Percentiles rank a stretch among this genome's conserved stretches.
Evolutionary conservation across 192 early-diverging fungal genomes (phyloP).

Genomic region (Rhizophagus sp.): DNA sequence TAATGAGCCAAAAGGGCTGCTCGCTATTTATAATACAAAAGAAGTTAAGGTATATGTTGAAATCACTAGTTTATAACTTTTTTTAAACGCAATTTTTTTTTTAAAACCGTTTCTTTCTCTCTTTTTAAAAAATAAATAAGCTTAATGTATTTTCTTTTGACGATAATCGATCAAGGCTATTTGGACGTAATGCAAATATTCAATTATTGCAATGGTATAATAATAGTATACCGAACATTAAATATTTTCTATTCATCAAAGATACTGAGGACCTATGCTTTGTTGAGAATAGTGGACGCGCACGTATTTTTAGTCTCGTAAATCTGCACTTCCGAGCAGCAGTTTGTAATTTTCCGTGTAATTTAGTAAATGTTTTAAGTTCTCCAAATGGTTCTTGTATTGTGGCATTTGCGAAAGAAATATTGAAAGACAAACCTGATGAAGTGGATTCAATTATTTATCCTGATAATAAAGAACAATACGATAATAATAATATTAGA

Average conservation of each 20-base stretch:
- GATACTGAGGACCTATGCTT: conserved; percentile 25
- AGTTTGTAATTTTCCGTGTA: conserved; percentile 4
- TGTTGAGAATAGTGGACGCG: conserved; percentile 19
- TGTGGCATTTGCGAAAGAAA: conserved; percentile 26
- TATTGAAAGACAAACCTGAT: not conserved
- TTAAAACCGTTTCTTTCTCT: not conserved
- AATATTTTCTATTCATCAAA: conserved; percentile 26
- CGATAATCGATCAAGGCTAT: not conserved
- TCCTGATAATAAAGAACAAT: too few species aligned
- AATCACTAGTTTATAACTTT: too few species aligned
- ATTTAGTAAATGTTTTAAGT: not conserved
- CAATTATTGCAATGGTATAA: conserved; percentile 22
- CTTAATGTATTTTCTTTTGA: conserved; percentile 23
- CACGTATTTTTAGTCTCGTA: conserved; percentile 10
- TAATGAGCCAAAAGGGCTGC: conserved; percentile 18
- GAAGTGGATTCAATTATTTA: not conserved
- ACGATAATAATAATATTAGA: not conserved
- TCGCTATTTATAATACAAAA: conserved; percentile 17
- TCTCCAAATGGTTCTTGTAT: conserved; percentile 29
- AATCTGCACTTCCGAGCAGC: conserved; percentile 8
- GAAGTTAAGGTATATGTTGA: not conserved
- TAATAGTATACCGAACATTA: not conserved
- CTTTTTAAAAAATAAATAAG: not conserved
- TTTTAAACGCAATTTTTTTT: too few species aligned
- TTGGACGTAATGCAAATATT: conserved; percentile 10